Base-by-base conservation (phyloP, 176 grass and related monocot species). In the Rhynchospora breviuscula region DNA sequence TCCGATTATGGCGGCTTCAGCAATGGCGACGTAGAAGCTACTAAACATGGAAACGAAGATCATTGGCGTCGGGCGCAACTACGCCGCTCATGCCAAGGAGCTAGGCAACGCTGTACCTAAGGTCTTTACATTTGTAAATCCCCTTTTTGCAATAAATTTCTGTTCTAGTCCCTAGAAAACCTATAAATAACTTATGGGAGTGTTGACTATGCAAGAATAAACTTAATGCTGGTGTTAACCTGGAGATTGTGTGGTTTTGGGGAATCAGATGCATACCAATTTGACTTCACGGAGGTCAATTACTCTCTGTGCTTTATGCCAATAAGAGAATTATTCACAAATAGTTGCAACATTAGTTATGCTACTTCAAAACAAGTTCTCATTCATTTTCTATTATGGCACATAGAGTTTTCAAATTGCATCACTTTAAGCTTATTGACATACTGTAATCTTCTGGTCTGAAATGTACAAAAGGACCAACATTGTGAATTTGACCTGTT, bases 101-200 rank as follows among this genome's bases (percentile, higher is more conserved):
- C 89, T 95, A 68, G 89, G 96, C 69, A 93, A 93, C 88, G 89
- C 96, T 8, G 91, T 99, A 52, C 96, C 93, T 52, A 99, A 99
- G 93, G 93, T 95, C 63, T 48, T 13, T 33, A 0, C 68, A 35
- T 15, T 35, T 40, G 1, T 25, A 5, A 13, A n/a, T 1, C 2
- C 25, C 73, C 21, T 19, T 19, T 54, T 46, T 71, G 19, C 10
- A 19, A 2, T 21, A 21, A 18, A 21, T 71, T 71, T 71, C 18
- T 19, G 17, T 46, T 67, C 33, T 2, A 19, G 5, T 71, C 18
- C 17, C 2, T 44, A 21, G 3, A 70, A 71, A 46, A 45, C 40
- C 40, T 46, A 2, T 52, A 17, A 8, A 26, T 18, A 19, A n/a
- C 5, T 14, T 2, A 68, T 68, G 35, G 8, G 29, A 17, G 17